These are phyloP conservation scores for Wakefieldia striispora DNA, from an alignment of 768 basidiomycete species.

Conservation along the genomic window DNA sequence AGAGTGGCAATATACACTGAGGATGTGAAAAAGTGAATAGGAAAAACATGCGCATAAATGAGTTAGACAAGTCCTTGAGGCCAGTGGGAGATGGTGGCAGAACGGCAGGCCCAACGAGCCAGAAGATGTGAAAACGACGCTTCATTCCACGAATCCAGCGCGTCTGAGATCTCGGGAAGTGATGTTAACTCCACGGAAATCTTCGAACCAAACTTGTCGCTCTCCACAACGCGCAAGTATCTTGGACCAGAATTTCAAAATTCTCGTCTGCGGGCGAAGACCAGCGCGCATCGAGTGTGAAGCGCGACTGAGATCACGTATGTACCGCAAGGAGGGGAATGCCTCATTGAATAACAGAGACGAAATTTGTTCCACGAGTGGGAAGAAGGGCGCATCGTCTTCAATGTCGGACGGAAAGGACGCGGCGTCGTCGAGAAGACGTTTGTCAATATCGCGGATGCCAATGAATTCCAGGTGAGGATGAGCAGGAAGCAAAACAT, in stretches of 20 bases:
- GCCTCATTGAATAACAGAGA: slow-evolving; percentile 55
- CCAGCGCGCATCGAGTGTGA: slow-evolving; percentile 53
- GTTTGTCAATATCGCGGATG: slow-evolving; percentile 66
- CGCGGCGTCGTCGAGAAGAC: slow-evolving; percentile 46
- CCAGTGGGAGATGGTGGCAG: background rate
- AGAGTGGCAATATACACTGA: slow-evolving; percentile 31
- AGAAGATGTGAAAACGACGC: background rate
- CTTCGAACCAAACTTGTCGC: slow-evolving; percentile 62
- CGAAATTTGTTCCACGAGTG: slow-evolving; percentile 62
- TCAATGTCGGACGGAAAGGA: slow-evolving; percentile 32
- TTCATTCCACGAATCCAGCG: slow-evolving; percentile 27
- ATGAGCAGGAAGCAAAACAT: slow-evolving; percentile 66
- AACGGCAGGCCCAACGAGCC: background rate
- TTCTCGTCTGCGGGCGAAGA: slow-evolving; percentile 31
- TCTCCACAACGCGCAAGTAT: slow-evolving; percentile 50
- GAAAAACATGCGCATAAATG: slow-evolving; percentile 22
- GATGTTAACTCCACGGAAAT: slow-evolving; percentile 59
- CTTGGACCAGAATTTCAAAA: slow-evolving; percentile 48
- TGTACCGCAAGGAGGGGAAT: slow-evolving; percentile 58
- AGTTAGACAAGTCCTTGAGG: slow-evolving; percentile 4
- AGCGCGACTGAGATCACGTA: slow-evolving; percentile 63
- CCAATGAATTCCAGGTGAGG: slow-evolving; percentile 63
- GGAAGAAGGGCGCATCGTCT: slow-evolving; percentile 57
- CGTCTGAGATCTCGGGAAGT: slow-evolving; percentile 43
- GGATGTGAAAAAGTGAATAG: slow-evolving; percentile 7